Evolutionary conservation across 2,329 filamentous ascomycete species (phyloP).

Genomic region (Scedosporium dehoogii): DNA sequence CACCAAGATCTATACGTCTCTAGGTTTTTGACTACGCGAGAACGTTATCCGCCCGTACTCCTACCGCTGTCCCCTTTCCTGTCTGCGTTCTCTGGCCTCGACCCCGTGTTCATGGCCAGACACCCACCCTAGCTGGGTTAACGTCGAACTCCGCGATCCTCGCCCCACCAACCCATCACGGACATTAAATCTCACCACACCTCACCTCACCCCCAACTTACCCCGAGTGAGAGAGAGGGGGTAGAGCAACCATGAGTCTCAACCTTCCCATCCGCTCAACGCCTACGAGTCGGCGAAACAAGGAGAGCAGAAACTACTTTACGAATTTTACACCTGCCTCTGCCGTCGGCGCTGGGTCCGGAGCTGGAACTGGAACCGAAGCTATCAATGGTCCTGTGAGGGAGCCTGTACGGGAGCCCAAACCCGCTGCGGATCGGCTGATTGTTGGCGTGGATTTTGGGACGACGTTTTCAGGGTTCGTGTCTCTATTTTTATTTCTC

Average conservation of each 20-base stretch:
- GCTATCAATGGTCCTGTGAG: slow-evolving; percentile 53
- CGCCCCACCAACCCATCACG: not conserved
- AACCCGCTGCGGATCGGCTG: slow-evolving; percentile 49
- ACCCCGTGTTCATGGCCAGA: not conserved
- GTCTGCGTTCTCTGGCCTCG: not conserved
- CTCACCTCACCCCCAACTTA: slow-evolving; percentile 9
- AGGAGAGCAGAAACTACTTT: slow-evolving; percentile 47
- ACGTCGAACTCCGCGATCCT: not conserved
- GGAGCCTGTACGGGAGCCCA: slow-evolving; percentile 42
- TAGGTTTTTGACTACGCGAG: no score
- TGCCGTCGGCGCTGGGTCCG: slow-evolving; percentile 18
- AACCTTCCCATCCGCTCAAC: slow-evolving; percentile 40
- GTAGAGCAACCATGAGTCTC: slow-evolving; percentile 20
- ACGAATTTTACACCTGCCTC: slow-evolving; percentile 44
- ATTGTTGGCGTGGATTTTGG: slow-evolving; percentile 77
- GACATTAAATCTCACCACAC: not conserved
- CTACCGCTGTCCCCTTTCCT: no score
- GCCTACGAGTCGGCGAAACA: slow-evolving; percentile 37
- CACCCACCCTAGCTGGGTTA: not conserved
- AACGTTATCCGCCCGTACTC: no score
- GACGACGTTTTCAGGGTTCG: slow-evolving; percentile 72
- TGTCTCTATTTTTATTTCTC: slow-evolving; percentile 11
- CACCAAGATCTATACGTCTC: no score
- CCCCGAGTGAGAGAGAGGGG: not conserved
- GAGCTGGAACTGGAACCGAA: slow-evolving; percentile 31